Evolutionary conservation across 192 early-diverging fungal genomes (phyloP).

Genomic region (Coemansia sp.): DNA sequence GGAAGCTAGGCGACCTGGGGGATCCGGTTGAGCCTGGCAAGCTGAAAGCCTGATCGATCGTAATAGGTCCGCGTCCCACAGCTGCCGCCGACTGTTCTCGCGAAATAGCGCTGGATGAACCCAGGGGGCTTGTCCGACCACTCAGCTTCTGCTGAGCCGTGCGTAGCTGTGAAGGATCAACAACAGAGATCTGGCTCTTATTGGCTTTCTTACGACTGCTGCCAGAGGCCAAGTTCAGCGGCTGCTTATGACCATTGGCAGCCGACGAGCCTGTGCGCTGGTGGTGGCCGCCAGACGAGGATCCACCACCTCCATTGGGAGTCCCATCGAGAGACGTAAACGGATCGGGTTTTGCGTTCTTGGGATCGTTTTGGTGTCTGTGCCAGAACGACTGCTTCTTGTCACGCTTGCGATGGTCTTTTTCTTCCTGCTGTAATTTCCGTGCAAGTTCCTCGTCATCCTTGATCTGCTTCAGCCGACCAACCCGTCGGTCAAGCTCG

Average conservation of each 20-base stretch:
- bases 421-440: conserved; percentile 78
- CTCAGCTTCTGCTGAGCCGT: conserved; percentile 42
- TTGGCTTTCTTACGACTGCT: conserved; percentile 24
- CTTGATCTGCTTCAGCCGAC: conserved; percentile 62
- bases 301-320: not conserved
- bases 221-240: conserved; percentile 39
- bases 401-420: conserved; percentile 28
- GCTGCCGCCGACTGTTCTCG: conserved; percentile 1
- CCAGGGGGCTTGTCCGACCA: conserved; percentile 13
- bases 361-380: conserved; percentile 1
- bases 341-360: conserved; percentile 12
- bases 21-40: conserved; percentile 14
- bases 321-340: conserved; percentile 24
- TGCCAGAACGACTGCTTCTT: conserved; percentile 4
- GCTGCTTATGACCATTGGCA: conserved; percentile 18
- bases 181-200: conserved; percentile 30
- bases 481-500: conserved; percentile 42
- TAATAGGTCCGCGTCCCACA: conserved; percentile 1
- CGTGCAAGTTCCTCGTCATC: conserved; percentile 82
- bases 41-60: conserved; percentile 39
- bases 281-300: not conserved
- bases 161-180: conserved; percentile 51
- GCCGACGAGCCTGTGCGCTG: not conserved
- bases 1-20: not conserved
- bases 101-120: not conserved